Percentiles rank a stretch among this genome's conserved stretches.
phyloP scores from a whole-genome alignment of 306 rosid species.

The Vigna angularis region DNA sequence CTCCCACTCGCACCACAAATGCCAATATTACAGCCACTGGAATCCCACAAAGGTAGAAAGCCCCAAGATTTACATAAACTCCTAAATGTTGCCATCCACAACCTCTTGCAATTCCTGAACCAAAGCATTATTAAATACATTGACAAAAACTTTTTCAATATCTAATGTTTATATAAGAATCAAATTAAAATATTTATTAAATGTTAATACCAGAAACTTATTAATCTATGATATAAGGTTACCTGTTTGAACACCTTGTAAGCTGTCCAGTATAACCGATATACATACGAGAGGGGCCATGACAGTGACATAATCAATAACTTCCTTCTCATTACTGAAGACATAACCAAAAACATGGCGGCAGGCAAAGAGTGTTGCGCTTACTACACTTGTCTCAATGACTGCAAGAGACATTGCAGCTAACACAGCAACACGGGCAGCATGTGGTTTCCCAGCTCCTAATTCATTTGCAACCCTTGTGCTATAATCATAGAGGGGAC shows the following conservation, averaged over 20 bases:
- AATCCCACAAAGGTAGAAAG: conserved; percentile 53
- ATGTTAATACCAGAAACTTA: too few species aligned
- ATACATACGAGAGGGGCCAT: conserved; percentile 69
- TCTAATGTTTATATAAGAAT: too few species aligned
- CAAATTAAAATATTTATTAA: too few species aligned
- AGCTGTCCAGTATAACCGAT: conserved; percentile 59
- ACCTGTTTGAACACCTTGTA: conserved; percentile 71
- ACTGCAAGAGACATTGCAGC: conserved; percentile 54
- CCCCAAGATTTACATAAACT: conserved; percentile 66
- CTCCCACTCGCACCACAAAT: not conserved
- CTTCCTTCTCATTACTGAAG: conserved; percentile 71
- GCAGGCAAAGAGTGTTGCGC: conserved; percentile 50
- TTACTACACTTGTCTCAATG: conserved; percentile 48
- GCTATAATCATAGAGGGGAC: conserved; percentile 43
- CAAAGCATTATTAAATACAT: not conserved
- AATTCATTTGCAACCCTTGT: conserved; percentile 79
- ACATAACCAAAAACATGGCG: conserved; percentile 59
- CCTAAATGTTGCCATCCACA: conserved; percentile 81
- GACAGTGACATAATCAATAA: conserved; percentile 63
- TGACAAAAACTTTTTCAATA: not conserved
- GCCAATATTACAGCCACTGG: not conserved
- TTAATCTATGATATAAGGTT: not conserved
- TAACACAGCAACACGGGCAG: conserved; percentile 56
- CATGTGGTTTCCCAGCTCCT: conserved; percentile 66
- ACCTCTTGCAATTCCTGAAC: conserved; percentile 68